Percentiles rank a stretch among this genome's conserved stretches.
Evolutionary conservation across 495 filamentous ascomycete genomes (phyloP).

Genomic region (Neurospora hispaniola): DNA sequence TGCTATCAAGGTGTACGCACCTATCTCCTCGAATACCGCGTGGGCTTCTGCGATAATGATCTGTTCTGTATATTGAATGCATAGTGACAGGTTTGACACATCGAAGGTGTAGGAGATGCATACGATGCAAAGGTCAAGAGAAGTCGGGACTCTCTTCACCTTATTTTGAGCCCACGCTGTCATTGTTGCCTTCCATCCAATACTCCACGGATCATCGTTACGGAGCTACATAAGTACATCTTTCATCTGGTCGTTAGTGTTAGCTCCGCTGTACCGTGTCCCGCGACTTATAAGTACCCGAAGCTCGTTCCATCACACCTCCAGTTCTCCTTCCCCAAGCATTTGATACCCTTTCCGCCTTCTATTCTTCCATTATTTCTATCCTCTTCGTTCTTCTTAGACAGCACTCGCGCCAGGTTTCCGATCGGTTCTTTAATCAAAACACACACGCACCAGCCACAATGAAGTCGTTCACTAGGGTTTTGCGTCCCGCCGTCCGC

Average conservation of each 20-base stretch:
- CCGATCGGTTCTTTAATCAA: neutral
- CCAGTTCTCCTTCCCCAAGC: neutral
- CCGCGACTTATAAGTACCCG: neutral
- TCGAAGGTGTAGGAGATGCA: neutral
- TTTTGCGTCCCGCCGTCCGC: slow-evolving; percentile 57
- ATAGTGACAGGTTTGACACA: neutral
- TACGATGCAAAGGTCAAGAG: neutral
- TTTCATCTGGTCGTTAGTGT: neutral
- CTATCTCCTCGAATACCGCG: neutral
- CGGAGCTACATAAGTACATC: neutral
- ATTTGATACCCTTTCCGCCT: neutral
- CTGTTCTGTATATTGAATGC: neutral
- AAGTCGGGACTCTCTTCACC: neutral
- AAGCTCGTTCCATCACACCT: neutral
- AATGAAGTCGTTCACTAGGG: slow-evolving; percentile 63
- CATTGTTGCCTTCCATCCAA: neutral
- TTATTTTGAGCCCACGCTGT: neutral
- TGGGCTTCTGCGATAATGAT: neutral
- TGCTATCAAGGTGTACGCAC: neutral
- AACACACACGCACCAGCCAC: slow-evolving; percentile 1
- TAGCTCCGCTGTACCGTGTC: neutral
- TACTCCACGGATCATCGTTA: neutral
- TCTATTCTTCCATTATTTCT: neutral
- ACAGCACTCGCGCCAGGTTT: neutral
- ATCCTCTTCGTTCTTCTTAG: slow-evolving; percentile 2